Evolutionary conservation across 1,139 yeast genomes (phyloP).

Genomic region (Nakaseomyces kungkrabaensis): DNA sequence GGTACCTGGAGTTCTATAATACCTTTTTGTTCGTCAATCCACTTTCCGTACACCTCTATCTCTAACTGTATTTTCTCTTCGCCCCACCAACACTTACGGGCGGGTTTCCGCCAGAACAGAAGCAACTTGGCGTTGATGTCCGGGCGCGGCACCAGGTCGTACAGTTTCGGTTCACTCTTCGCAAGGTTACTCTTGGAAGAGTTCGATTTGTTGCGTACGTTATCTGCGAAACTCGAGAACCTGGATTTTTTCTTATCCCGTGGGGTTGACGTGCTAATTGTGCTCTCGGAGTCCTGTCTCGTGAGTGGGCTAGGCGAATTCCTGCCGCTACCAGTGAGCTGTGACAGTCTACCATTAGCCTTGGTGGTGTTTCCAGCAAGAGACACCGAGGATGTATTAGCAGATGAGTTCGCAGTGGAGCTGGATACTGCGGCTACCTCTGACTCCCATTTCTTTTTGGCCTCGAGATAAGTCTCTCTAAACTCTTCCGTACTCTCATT

Average conservation of each 20-base stretch:
- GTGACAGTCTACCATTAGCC: background rate
- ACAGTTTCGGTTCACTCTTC: conserved; percentile 35
- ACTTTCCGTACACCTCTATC: conserved; percentile 32
- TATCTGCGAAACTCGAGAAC: conserved; percentile 36
- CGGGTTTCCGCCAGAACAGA: conserved; percentile 96
- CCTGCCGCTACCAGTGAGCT: background rate
- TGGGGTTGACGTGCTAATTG: background rate
- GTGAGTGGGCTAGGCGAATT: background rate
- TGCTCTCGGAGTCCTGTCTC: background rate
- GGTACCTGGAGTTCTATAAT: conserved; percentile 18
- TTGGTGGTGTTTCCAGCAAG: background rate
- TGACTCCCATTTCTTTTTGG: conserved; percentile 21
- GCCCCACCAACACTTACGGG: conserved; percentile 99
- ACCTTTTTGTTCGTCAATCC: conserved; percentile 11
- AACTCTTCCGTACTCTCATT: conserved; percentile 29
- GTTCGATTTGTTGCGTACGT: conserved; percentile 31
- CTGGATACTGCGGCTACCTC: background rate
- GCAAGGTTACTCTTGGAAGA: conserved; percentile 40
- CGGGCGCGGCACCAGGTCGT: conserved; percentile 29
- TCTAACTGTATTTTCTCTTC: conserved; percentile 50
- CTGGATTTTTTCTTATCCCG: conserved; percentile 37
- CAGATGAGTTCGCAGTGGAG: background rate
- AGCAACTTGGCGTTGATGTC: conserved; percentile 51
- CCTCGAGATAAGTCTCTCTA: conserved; percentile 19
- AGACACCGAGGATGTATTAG: background rate